phyloP scores from a whole-genome alignment of 2,329 filamentous ascomycete species.

The Clonostachys rhizophaga region DNA sequence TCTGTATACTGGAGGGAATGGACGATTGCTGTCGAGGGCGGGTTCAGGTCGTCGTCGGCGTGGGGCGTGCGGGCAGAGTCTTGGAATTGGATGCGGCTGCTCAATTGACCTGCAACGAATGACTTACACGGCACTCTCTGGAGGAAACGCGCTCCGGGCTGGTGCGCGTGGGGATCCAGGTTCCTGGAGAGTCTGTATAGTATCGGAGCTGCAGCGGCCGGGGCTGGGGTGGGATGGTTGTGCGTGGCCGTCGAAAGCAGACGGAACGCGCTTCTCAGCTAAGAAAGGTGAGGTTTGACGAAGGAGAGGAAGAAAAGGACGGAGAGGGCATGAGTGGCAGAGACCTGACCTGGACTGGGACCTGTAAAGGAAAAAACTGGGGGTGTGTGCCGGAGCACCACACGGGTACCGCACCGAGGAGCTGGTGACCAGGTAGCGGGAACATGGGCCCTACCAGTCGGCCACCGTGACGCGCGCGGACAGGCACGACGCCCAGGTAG shows the following conservation, averaged over 20 bases:
- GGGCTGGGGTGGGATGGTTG: background rate
- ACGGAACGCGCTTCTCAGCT: background rate
- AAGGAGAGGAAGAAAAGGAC: background rate
- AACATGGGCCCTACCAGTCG: background rate
- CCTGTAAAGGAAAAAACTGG: background rate
- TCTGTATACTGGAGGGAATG: too few relatives aligned
- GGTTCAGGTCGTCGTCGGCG: too few relatives aligned
- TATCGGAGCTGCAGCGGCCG: background rate
- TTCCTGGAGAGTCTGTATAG: background rate
- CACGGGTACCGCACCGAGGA: too few relatives aligned
- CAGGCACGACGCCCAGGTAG: background rate
- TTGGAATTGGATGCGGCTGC: too few relatives aligned
- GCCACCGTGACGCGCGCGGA: background rate
- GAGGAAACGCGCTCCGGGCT: too few relatives aligned
- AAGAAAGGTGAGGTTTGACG: conserved; percentile 2
- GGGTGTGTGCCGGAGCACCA: background rate
- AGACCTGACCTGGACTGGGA: background rate
- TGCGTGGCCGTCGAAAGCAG: background rate
- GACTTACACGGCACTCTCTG: background rate
- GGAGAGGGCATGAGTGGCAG: background rate
- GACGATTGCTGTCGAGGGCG: too few relatives aligned
- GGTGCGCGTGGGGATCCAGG: too few relatives aligned
- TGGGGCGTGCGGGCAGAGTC: too few relatives aligned
- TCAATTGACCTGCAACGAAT: background rate
- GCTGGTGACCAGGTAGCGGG: background rate